Base-by-base conservation (phyloP, 2,329 filamentous ascomycete genomes). In the Fusarium veterinarium region DNA sequence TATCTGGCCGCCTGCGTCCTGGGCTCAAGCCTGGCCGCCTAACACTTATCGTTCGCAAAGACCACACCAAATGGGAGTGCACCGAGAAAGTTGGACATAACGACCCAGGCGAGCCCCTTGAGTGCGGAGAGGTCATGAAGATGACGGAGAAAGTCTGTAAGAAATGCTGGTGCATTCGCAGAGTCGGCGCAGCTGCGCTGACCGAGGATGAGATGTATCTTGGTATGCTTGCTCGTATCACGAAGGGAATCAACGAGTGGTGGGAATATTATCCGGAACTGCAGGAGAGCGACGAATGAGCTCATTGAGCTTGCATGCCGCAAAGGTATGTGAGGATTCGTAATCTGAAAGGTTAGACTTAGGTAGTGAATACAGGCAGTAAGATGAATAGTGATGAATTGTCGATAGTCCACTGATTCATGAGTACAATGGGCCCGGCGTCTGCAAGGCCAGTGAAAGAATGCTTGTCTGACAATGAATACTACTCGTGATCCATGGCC, bases 391-490 rank as follows among this genome's bases (percentile, higher is more conserved):
- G 48, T 25, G 17, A 51, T 11, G 12, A 12, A 51, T 14, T 11
- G 48, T 14, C 31, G 10, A 5, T 11, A 35, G 4, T 2, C 14
- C 4, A 8, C 31, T 25, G 48, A 25, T 16, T 35, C 17, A 25
- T 35, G 8, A 2, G 5, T 4, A 11, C 1, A 10, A 8, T 3
- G 17, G 9, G n/a, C 17, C 8, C 12, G 20, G 12, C 0, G 8
- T 10, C 6, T 10, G 7, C 4, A 9, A 14, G 4, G 3, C 4
- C 11, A 51, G n/a, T 25, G 8, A 51, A 19, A 2, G 14, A 4
- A 19, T 23, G 17, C 3, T 1, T 35, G 30, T 8, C 48, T 20
- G 17, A 10, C 30, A 51, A 20, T 25, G 48, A 35, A 51, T 23
- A 35, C 4, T 8, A 35, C 12, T 4, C 16, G 2, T 11, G 16